phyloP scores from a whole-genome alignment of 2,329 filamentous ascomycete species.

The Acrocalymma vagum region DNA sequence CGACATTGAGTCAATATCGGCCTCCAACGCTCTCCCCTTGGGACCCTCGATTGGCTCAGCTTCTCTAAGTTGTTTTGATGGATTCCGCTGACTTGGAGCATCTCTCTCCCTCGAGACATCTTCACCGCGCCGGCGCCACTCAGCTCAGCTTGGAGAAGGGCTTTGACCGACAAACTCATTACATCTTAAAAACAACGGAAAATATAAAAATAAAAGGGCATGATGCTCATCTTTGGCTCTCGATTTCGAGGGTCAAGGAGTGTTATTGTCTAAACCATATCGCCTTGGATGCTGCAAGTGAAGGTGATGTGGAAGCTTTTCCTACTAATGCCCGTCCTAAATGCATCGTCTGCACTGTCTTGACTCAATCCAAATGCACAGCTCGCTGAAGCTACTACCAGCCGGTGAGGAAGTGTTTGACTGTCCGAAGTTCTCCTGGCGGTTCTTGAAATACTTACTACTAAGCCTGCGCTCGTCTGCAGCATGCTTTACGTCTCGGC shows the following conservation, averaged over 20 bases:
- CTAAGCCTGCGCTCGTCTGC: too few relatives aligned
- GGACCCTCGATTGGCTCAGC: too few relatives aligned
- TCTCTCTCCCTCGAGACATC: too few relatives aligned
- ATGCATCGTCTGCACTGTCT: neutral
- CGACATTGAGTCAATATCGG: too few relatives aligned
- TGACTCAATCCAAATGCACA: neutral
- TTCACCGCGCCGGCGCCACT: too few relatives aligned
- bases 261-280: constrained; percentile 36
- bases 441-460: too few relatives aligned
- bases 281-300: neutral
- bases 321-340: neutral
- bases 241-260: constrained; percentile 21
- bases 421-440: constrained; percentile 2
- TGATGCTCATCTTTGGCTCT: constrained; percentile 34
- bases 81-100: too few relatives aligned
- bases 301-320: constrained; percentile 14
- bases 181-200: constrained; percentile 20
- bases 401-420: constrained; percentile 5
- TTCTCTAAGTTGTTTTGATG: too few relatives aligned
- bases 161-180: too few relatives aligned
- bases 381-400: constrained; percentile 2
- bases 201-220: constrained; percentile 43
- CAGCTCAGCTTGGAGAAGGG: too few relatives aligned
- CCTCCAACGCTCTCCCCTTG: too few relatives aligned
- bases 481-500: too few relatives aligned